phyloP scores from a whole-genome alignment of 139 green algal species.

The Raphidocelis subcapitata region DNA sequence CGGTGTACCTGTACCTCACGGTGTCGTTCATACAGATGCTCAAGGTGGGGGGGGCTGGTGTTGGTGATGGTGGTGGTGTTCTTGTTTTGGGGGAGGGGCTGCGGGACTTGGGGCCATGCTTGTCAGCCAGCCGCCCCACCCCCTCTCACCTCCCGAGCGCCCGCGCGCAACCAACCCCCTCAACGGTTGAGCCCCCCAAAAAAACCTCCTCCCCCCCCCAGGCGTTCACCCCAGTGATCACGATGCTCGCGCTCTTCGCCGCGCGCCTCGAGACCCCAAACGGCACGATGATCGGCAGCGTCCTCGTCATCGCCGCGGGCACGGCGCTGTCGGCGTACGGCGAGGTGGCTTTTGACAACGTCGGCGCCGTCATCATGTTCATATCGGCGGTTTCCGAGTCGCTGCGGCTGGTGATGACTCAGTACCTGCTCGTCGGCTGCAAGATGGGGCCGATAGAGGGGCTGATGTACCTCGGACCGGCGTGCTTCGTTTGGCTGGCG shows the following conservation, averaged over 20 bases:
- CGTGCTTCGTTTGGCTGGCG: constrained; percentile 78
- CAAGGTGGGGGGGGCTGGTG: constrained; percentile 46
- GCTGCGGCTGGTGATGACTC: constrained; percentile 84
- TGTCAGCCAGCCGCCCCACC: background rate
- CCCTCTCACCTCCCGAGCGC: background rate
- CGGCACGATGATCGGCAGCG: constrained; percentile 13
- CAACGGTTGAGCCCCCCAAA: no score
- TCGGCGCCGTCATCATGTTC: constrained; percentile 62
- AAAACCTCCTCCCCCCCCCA: constrained; percentile 29
- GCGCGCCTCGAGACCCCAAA: constrained; percentile 72
- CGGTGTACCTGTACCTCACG: constrained; percentile 95
- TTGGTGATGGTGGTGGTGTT: background rate
- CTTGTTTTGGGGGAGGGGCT: background rate
- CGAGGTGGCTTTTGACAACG: constrained; percentile 29
- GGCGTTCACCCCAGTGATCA: constrained; percentile 88
- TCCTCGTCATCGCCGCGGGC: constrained; percentile 59
- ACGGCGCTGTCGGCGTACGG: constrained; percentile 75
- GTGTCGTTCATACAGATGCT: constrained; percentile 98
- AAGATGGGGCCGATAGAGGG: constrained; percentile 92
- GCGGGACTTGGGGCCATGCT: no score
- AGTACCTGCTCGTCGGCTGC: constrained; percentile 78
- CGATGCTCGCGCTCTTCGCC: constrained; percentile 82
- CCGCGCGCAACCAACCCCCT: background rate
- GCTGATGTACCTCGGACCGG: constrained; percentile 79
- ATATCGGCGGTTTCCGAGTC: constrained; percentile 69